Base-by-base conservation (phyloP, 1,139 yeast genomes). In the Spencermartinsiella ligniputridi region DNA sequence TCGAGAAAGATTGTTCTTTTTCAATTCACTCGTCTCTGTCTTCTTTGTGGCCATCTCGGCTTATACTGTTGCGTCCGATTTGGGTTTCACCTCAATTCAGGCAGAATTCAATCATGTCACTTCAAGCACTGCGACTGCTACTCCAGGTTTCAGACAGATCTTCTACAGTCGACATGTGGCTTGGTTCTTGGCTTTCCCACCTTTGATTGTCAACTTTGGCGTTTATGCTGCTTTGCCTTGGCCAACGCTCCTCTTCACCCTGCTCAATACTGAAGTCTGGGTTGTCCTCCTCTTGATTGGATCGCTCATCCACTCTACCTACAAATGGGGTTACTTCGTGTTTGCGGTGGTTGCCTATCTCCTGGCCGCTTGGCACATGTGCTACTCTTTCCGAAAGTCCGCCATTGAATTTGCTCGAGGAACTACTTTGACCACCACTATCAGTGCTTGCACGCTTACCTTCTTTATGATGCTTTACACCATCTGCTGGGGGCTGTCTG, bases 121-220 rank as follows among this genome's bases (percentile, higher is more conserved):
- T 22, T 69, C 72, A 35, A 37, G 49, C 27, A 50, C 56, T 35
- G 60, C 64, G 44, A 42, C 51, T 16, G 61, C 50, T 35, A 67
- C 60, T 34, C 67, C 72, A 32, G 73, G 70, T 48, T 61, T 63
- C 37, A 76, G 89, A 67, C 85, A 82, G 64, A 69, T 82, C 54
- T 83, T 80, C 60, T 83, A 81, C 58, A 75, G 76, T 21, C 76
- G 81, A 61, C 81, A 70, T 57, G 71, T 83, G 55, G 88, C 83
- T 44, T 83, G 83, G 81, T 80, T 81, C 64, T 66, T 81, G 58
- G 70, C 79, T 27, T 79, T 76, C 69, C 84, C 85, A 46, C 69
- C 76, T 54, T 70, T 72, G 35, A 62, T 79, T 48, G 58, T 73
- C 42, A 71, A 74, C 42, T 67, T 75, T 44, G 76, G 74, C 43